A percentile compares a stretch with the other conserved stretches of the same genome.
Conservation (phyloP, 768 basidiomycete species). For the Lentinula aciculospora region DNA sequence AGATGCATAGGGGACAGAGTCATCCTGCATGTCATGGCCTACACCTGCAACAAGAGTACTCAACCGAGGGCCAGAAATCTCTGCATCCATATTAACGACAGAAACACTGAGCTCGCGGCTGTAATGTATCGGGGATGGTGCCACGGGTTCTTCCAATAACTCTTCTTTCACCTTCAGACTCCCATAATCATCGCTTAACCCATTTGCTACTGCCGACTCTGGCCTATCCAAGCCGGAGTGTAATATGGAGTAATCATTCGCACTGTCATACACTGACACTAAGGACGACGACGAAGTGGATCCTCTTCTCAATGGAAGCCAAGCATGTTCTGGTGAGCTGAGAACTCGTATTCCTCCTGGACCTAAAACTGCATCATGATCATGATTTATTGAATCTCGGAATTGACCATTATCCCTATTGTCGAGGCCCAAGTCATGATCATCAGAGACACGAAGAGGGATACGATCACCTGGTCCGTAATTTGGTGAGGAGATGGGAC, state of each 20-base stretch:
- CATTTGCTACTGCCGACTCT: not conserved
- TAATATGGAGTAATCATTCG: not conserved
- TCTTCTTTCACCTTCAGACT: not conserved
- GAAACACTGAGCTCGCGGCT: too few species aligned
- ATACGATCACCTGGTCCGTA: too few species aligned
- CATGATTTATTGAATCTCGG: not conserved
- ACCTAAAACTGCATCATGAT: not conserved
- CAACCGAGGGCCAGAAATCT: too few species aligned
- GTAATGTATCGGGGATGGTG: not conserved
- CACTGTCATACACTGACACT: not conserved
- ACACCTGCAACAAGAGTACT: too few species aligned
- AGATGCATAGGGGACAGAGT: not conserved
- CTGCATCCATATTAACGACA: too few species aligned
- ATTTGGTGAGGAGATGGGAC: too few species aligned
- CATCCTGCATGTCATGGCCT: not conserved
- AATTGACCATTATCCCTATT: not conserved
- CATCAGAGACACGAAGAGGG: not conserved
- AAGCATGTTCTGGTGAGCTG: constrained; percentile 4
- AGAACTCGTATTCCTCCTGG: constrained; percentile 4
- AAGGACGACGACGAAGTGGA: not conserved
- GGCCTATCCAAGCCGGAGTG: not conserved
- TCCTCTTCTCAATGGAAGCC: not conserved
- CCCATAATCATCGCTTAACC: too few species aligned
- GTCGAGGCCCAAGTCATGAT: not conserved
- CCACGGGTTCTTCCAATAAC: not conserved